phyloP scores from a whole-genome alignment of 1,284 basidiomycete species.

The Moesziomyces sp. region DNA sequence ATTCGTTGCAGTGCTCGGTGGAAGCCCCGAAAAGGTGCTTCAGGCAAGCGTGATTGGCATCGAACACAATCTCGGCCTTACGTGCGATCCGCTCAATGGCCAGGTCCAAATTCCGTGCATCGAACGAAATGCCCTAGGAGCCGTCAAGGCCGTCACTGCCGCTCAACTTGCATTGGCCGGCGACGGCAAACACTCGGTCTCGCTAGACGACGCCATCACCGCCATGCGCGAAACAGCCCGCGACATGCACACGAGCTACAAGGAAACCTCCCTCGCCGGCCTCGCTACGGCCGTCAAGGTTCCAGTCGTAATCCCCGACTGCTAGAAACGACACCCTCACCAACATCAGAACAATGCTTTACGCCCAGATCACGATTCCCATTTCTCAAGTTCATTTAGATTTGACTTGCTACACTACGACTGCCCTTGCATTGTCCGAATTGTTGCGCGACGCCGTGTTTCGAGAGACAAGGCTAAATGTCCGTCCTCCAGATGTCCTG shows the following conservation, averaged over 20 bases:
- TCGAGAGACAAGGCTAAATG: constrained; percentile 5
- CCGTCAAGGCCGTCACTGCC: constrained; percentile 73
- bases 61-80: constrained; percentile 67
- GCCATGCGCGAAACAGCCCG: constrained; percentile 90
- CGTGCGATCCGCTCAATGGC: constrained; percentile 70
- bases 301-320: constrained; percentile 63
- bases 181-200: constrained; percentile 84
- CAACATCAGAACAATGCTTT: not conserved
- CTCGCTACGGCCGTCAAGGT: constrained; percentile 60
- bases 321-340: constrained; percentile 18
- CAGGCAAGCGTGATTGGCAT: constrained; percentile 96
- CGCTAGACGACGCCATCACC: constrained; percentile 93
- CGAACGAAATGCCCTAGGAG: constrained; percentile 86
- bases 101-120: constrained; percentile 87
- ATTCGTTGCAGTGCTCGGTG: constrained; percentile 80
- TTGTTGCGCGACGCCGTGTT: no score
- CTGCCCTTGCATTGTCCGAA: no score
- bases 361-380: not conserved
- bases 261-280: constrained; percentile 58
- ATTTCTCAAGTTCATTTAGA: not conserved
- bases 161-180: constrained; percentile 87
- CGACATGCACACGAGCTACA: constrained; percentile 70
- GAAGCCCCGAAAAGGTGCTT: constrained; percentile 69
- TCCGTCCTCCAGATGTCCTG: constrained; percentile 42
- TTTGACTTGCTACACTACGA: not conserved